phyloP scores from a whole-genome alignment of 2,329 filamentous ascomycete genomes.

The Pezicula neosporulosa region DNA sequence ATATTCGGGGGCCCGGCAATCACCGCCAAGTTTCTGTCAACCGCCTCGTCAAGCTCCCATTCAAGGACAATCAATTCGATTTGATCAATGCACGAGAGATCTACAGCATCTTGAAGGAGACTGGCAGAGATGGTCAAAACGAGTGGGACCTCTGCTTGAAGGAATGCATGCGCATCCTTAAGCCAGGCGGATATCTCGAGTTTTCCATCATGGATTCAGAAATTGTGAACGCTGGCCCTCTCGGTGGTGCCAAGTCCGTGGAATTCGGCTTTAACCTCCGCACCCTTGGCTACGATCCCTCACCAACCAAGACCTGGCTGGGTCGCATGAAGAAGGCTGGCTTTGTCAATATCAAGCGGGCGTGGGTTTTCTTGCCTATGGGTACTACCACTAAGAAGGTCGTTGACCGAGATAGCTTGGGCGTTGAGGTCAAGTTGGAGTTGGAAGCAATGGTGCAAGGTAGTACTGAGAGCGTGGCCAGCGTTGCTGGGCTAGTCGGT shows the following conservation, averaged over 20 bases:
- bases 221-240: conserved; percentile 78
- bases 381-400: conserved; percentile 48
- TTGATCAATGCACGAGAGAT: conserved; percentile 86
- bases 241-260: conserved; percentile 77
- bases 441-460: conserved; percentile 64
- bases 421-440: conserved; percentile 43
- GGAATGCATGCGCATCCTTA: conserved; percentile 84
- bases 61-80: conserved; percentile 83
- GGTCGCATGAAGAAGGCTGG: conserved; percentile 69
- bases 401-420: conserved; percentile 33
- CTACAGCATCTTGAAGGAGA: conserved; percentile 77
- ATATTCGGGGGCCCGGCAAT: conserved; percentile 80
- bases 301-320: conserved; percentile 78
- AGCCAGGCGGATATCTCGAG: conserved; percentile 89
- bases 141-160: conserved; percentile 84
- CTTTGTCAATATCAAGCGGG: conserved; percentile 77
- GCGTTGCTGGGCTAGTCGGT: conserved; percentile 76
- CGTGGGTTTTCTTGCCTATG: conserved; percentile 88
- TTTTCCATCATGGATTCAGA: conserved; percentile 89
- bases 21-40: conserved; percentile 80
- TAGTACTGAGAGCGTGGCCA: conserved; percentile 68
- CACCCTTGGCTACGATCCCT: conserved; percentile 85
- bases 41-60: conserved; percentile 77
- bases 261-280: conserved; percentile 91
- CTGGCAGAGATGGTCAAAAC: conserved; percentile 64